These are phyloP conservation scores for Wickerhamiella musiphila DNA, from an alignment of 805 yeast genomes.

Conservation along the genomic window DNA sequence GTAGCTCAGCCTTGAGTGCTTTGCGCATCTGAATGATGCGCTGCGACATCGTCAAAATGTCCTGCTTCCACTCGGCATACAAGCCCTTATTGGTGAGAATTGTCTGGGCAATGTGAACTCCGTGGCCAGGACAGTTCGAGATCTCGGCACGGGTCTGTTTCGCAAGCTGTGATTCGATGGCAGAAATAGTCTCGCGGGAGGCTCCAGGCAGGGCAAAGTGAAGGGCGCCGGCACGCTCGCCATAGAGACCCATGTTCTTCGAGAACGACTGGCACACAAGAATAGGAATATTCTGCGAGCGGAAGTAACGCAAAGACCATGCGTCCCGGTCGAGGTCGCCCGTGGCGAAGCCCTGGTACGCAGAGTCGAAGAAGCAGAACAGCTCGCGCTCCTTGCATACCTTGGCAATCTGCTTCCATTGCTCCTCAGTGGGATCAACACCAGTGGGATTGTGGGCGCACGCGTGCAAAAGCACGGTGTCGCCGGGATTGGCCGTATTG, in stretches of 20 bases:
- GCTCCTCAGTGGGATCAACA: conserved; percentile 65
- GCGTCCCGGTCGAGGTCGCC: conserved; percentile 69
- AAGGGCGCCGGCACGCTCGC: conserved; percentile 84
- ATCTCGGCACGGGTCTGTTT: conserved; percentile 69
- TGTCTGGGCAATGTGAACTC: conserved; percentile 72
- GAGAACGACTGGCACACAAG: conserved; percentile 81
- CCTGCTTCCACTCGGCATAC: conserved; percentile 59
- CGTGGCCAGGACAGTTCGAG: conserved; percentile 91
- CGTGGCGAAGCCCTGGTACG: conserved; percentile 88
- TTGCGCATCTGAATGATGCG: conserved; percentile 61
- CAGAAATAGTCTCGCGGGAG: conserved; percentile 25
- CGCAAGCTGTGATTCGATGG: conserved; percentile 64
- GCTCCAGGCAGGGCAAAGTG: conserved; percentile 34
- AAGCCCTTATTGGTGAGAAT: conserved; percentile 47
- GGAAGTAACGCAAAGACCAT: conserved; percentile 31
- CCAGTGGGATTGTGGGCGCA: conserved; percentile 98
- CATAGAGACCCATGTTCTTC: conserved; percentile 87
- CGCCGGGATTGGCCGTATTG: conserved; percentile 34
- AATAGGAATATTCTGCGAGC: conserved; percentile 25
- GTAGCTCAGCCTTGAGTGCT: conserved; percentile 43
- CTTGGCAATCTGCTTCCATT: conserved; percentile 63
- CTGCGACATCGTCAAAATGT: conserved; percentile 61
- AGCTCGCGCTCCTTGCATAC: conserved; percentile 40
- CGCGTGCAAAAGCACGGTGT: conserved; percentile 68
- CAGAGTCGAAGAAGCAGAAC: conserved; percentile 78